Evolutionary conservation across 116 monocot species (phyloP), one percentile per base, ranked within the genome.

Genomic region (Cymodocea nodosa): DNA sequence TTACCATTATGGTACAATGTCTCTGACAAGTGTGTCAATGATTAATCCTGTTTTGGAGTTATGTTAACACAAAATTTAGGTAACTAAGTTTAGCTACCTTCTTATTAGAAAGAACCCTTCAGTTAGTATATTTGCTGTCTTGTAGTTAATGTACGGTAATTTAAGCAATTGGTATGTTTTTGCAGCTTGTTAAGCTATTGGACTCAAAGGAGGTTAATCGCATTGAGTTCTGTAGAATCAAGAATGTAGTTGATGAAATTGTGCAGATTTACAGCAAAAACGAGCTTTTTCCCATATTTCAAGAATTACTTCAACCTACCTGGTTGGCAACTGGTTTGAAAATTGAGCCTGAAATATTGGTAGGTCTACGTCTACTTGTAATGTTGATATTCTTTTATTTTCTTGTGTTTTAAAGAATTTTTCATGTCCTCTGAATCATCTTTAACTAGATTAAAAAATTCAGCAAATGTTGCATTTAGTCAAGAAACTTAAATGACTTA

Each of bases 121-220:
- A 30, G 30, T 30, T 30, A 30, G 30, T 30, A 30, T 30, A 30
- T 30, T 30, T 30, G 1, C 30, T 30, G 3, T 30, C 30, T 30
- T 30, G 30, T 30, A 1, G 30, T 30, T 44, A 44, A 44, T 11
- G 11, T 44, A 44, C 11, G 5, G 9, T 44, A 44, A 44, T 11
- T 8, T 0, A 2, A 6, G 11, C 44, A 44, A 44, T 44, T 44
- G 44, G 44, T 3, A 8, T 44, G 44, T 60, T 76, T 34, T 76
- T 76, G 69, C 92, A 99, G 99, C 92, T 99, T 77, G 99, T 92
- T 49, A 92, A 89, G 63, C 71, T 99, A 37, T 78, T 99, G 39
- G 99, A 99, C 64, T 86, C 83, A 39, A 99, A 82, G 80, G 99
- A 99, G 77, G 99, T 70, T 63, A 99, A 99, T 83, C 92, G 92